A percentile compares a stretch with the other conserved stretches of the same genome.
These are phyloP conservation scores for Phytopythium vexans DNA, from an alignment of 352 stramenopile species.

Conservation along the genomic window DNA sequence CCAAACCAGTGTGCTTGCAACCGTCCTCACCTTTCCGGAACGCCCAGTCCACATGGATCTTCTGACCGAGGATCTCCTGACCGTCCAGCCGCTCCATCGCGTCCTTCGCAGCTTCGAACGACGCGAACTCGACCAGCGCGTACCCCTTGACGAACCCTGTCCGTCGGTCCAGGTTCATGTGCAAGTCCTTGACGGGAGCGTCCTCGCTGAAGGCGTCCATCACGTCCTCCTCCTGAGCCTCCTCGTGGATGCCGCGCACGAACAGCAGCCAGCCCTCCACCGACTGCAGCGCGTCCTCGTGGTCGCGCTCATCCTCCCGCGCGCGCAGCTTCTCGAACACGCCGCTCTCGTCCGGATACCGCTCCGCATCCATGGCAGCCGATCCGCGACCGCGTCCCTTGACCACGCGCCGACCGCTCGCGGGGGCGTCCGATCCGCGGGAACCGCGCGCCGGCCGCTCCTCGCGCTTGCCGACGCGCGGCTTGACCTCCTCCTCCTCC, in stretches of 20 bases:
- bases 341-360: constrained; percentile 66
- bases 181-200: constrained; percentile 94
- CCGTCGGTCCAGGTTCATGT: constrained; percentile 94
- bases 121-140: constrained; percentile 92
- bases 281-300: constrained; percentile 66
- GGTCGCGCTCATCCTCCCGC: constrained; percentile 15
- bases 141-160: constrained; percentile 97
- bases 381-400: constrained; percentile 68
- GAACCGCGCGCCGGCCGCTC: not conserved
- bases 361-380: constrained; percentile 69
- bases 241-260: constrained; percentile 93
- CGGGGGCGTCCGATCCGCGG: not conserved
- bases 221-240: constrained; percentile 96
- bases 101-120: constrained; percentile 88
- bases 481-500: constrained; percentile 24
- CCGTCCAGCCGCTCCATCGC: constrained; percentile 93
- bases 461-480: constrained; percentile 7
- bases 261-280: constrained; percentile 98
- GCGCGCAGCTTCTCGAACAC: constrained; percentile 78
- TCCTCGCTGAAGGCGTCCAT: constrained; percentile 94
- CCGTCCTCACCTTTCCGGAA: constrained; percentile 69
- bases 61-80: constrained; percentile 86
- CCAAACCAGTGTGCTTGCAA: not conserved
- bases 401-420: constrained; percentile 32
- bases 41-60: constrained; percentile 93